Base-by-base conservation (phyloP, 2,329 filamentous ascomycete species). In the Hypoxylon sp. region DNA sequence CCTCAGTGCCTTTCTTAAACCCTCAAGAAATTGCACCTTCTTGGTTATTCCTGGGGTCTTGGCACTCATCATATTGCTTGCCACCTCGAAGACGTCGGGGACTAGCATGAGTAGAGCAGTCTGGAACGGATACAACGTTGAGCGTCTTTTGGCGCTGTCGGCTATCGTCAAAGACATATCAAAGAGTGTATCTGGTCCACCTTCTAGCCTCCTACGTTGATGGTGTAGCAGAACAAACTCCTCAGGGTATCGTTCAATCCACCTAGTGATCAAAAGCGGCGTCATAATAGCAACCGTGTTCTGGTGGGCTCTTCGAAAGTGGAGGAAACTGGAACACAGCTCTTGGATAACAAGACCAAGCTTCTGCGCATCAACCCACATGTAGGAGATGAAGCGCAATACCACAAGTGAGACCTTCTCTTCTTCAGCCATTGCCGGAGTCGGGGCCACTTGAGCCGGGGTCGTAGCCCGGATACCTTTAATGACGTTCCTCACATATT, bases 11-110 rank as follows among this genome's bases (percentile, higher is more conserved):
- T 91, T 91, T 71, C 87, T 82, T 11, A 91, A 76, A 43, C 82
- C 83, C 64, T 91, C 89, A 14, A 91, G 79, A 69, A 91, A 91
- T 2, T 84, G 82, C 5, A 90, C 86, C 72, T 90, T 90, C 77
- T 91, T 91, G 14, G 84, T 81, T 75, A 91, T 86, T 70, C 85
- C 84, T 58, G 83, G 82, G 70, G 84, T 86, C 74, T 89, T 90
- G 29, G 84, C 84, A 68, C 90, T 88, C 62, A 88, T 83, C 74
- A 91, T 81, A 75, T 89, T 89, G 76, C 88, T 90, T 25, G 88
- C 89, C 32, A 91, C 87, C 76, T 90, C 88, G 69, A 91, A 91
- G 5, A 91, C 87, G 70, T 91, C 89, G 3, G 89, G 89, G 7
- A 90, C 79, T 7, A 91, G 81, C 63, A 91, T 85, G 8, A 91